These are phyloP conservation scores for Raddia distichophylla DNA, from an alignment of 176 grass and related monocot species.

Conservation along the genomic window DNA sequence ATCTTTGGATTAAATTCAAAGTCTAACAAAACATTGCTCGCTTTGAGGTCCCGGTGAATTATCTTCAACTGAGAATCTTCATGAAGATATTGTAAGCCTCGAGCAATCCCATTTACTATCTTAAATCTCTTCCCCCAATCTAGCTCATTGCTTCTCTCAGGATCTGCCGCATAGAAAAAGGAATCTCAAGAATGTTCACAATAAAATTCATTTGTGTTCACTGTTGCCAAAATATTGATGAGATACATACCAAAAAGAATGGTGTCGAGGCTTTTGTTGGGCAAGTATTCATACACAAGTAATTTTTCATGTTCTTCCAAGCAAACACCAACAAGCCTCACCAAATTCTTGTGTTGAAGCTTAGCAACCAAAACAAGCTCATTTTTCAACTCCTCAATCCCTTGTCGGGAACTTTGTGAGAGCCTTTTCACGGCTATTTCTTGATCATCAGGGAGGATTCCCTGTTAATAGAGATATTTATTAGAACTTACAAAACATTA, in stretches of 20 bases:
- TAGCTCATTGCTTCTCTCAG: slow-evolving; percentile 33
- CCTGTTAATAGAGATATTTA: slow-evolving; percentile 43
- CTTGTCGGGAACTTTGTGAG: slow-evolving; percentile 68
- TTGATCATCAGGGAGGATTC: slow-evolving; percentile 50
- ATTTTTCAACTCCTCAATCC: slow-evolving; percentile 65
- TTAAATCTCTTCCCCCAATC: slow-evolving; percentile 60
- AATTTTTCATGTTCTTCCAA: slow-evolving; percentile 75
- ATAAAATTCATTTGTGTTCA: slow-evolving; percentile 6
- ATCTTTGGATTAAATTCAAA: slow-evolving; percentile 68
- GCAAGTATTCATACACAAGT: slow-evolving; percentile 66
- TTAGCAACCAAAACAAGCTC: slow-evolving; percentile 75
- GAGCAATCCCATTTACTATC: slow-evolving; percentile 60
- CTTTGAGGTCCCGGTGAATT: slow-evolving; percentile 67
- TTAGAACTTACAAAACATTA: neutral
- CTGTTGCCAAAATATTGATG: slow-evolving; percentile 16
- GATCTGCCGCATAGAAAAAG: slow-evolving; percentile 43
- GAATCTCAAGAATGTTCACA: slow-evolving; percentile 18
- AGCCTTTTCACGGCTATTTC: slow-evolving; percentile 64
- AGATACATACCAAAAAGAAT: slow-evolving; percentile 66
- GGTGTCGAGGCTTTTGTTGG: slow-evolving; percentile 84
- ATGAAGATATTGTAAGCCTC: slow-evolving; percentile 82
- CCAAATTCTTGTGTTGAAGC: slow-evolving; percentile 83
- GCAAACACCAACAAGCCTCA: slow-evolving; percentile 75
- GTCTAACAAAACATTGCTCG: slow-evolving; percentile 55
- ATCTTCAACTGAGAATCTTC: slow-evolving; percentile 84